phyloP scores from a whole-genome alignment of 2,329 filamentous ascomycete species.

The Falciphora oryzae region DNA sequence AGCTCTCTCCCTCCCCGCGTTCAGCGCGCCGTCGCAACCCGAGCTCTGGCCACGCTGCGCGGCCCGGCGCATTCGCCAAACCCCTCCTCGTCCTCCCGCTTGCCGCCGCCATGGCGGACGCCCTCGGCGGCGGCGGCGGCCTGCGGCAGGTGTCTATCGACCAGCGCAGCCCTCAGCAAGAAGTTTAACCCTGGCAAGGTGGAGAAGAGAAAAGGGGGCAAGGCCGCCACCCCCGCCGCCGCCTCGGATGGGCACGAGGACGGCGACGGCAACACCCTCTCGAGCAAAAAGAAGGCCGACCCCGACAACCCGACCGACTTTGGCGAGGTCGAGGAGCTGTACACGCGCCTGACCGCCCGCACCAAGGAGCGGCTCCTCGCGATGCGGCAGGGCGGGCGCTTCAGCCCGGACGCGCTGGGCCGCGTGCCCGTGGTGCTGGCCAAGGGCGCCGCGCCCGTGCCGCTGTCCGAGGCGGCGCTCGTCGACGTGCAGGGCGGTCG shows the following conservation, averaged over 20 bases:
- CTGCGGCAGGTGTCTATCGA: slow-evolving; percentile 13
- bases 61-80: no score
- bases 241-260: slow-evolving; percentile 7
- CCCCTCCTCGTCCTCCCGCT: neutral
- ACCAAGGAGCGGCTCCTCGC: slow-evolving; percentile 17
- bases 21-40: neutral
- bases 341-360: slow-evolving; percentile 16
- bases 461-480: slow-evolving; percentile 18
- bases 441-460: slow-evolving; percentile 6
- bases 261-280: slow-evolving; percentile 6
- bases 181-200: slow-evolving; percentile 16
- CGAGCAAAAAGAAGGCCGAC: slow-evolving; percentile 10
- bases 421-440: slow-evolving; percentile 11
- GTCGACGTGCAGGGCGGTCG: slow-evolving; percentile 18
- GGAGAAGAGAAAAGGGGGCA: slow-evolving; percentile 9
- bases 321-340: slow-evolving; percentile 17
- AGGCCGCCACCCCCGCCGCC: neutral
- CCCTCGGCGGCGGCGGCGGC: neutral
- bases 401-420: slow-evolving; percentile 18
- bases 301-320: slow-evolving; percentile 15
- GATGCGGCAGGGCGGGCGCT: slow-evolving; percentile 15
- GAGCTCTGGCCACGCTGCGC: neutral
- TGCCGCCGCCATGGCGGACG: neutral
- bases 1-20: neutral
- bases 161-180: slow-evolving; percentile 12